Conservation (phyloP, 108 stramenopile genomes). For the Schizochytrium sp. region DNA sequence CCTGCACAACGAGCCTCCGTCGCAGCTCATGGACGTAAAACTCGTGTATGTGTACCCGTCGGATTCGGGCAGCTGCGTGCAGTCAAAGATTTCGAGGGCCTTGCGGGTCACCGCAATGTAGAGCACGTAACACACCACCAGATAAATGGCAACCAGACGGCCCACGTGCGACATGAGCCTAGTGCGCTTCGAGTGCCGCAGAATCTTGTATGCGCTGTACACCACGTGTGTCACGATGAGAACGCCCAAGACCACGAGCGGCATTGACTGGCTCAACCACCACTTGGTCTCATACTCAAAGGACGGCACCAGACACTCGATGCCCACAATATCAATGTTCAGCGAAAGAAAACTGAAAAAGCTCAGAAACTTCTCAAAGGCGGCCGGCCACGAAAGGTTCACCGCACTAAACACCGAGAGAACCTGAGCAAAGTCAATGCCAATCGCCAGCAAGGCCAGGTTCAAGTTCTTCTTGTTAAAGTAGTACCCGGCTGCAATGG, state of each 20-base stretch:
- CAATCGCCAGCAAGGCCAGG: conserved; percentile 27
- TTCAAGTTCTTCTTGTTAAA: conserved; percentile 28
- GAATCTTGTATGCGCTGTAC: conserved; percentile 21
- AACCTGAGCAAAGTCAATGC: conserved; percentile 35
- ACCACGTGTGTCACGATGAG: conserved; percentile 1
- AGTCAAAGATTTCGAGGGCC: conserved; percentile 36
- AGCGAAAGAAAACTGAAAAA: conserved; percentile 18
- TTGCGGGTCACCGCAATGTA: conserved; percentile 29
- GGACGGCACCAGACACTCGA: conserved; percentile 22
- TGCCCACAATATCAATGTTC: conserved; percentile 33
- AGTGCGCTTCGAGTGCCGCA: background rate
- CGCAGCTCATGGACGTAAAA: conserved; percentile 6
- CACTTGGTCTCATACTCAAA: conserved; percentile 30
- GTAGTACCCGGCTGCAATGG: conserved; percentile 20
- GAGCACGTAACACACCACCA: conserved; percentile 26
- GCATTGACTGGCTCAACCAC: background rate
- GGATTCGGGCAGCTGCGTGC: background rate
- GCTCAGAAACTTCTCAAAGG: conserved; percentile 14
- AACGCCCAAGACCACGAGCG: background rate
- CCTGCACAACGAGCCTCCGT: conserved; percentile 1
- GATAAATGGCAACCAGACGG: background rate
- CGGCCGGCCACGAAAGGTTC: conserved; percentile 27
- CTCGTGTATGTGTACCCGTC: conserved; percentile 37
- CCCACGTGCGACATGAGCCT: conserved; percentile 17
- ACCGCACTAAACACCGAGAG: conserved; percentile 24